Evolutionary conservation across 2,329 filamentous ascomycete species (phyloP).

Genomic region (Hymenoscyphus albidus): DNA sequence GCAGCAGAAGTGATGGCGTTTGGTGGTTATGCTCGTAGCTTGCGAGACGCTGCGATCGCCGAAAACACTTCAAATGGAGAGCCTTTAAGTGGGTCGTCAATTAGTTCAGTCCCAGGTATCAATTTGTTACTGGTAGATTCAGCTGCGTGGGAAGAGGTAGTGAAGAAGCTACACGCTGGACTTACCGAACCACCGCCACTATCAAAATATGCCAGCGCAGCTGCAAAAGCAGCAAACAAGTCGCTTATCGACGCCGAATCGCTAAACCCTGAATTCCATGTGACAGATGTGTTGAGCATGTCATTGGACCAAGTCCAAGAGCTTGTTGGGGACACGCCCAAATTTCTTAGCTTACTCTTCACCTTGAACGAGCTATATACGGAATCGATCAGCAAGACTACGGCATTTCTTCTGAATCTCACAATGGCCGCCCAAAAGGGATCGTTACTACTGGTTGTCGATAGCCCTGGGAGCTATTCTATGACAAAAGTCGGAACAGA

Average conservation of each 20-base stretch:
- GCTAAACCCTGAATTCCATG: constrained; percentile 42
- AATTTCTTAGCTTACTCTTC: constrained; percentile 81
- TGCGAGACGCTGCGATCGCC: constrained; percentile 24
- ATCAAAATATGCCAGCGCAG: constrained; percentile 51
- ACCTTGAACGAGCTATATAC: constrained; percentile 95
- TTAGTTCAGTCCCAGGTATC: constrained; percentile 16
- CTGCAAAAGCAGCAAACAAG: constrained; percentile 43
- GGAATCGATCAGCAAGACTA: constrained; percentile 66
- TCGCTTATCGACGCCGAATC: constrained; percentile 42
- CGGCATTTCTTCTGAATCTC: constrained; percentile 67
- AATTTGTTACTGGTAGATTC: constrained; percentile 71
- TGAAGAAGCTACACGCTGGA: constrained; percentile 52
- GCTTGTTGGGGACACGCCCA: constrained; percentile 35
- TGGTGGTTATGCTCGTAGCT: constrained; percentile 47
- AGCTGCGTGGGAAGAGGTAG: constrained; percentile 69
- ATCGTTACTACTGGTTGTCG: constrained; percentile 76
- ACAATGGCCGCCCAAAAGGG: constrained; percentile 54
- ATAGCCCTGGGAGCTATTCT: constrained; percentile 92
- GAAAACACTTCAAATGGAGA: not conserved
- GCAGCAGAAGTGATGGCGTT: constrained; percentile 64
- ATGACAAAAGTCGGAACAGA: constrained; percentile 64
- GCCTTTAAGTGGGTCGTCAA: constrained; percentile 11
- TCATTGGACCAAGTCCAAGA: constrained; percentile 34
- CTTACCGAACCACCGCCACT: constrained; percentile 50
- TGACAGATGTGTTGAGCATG: constrained; percentile 48